Evolutionary conservation across 257 asterid species (phyloP), one percentile per base, ranked within the genome.

Genomic region (Nicotiana obtusifolia): DNA sequence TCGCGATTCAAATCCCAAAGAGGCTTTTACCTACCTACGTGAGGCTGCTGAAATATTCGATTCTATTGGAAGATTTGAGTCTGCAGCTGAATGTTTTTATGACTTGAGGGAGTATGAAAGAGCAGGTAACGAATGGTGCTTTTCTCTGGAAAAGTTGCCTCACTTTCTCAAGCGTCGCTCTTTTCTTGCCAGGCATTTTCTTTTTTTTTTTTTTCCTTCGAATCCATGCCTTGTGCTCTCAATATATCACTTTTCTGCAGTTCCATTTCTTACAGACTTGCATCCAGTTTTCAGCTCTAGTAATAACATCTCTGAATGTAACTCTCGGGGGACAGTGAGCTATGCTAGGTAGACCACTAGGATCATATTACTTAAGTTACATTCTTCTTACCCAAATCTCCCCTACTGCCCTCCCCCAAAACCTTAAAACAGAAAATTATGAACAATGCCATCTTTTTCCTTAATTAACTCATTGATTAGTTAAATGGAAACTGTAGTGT

Each of bases 41-140:
- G 89, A 90, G 76, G 97, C 95, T 73, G 97, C 93, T 15, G 95
- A 92, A 68, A 88, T 92, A 14, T 92, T 89, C 61, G 86, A 91
- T 66, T 86, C 90, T 22, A 85, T 90, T 57, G 91, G 88, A 16
- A 83, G 87, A 77, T 83, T 83, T 33, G 91, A 89, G 33, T 83
- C 91, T 64, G 95, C 97, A 0, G 95, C 93, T 0, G 93, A 90
- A 81, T 91, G 97, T 76, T 91, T 85, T 64, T 91, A 83, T 24
- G 93, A 91, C 67, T 79, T 90, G 84, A 90, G 88, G 54, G 97
- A 92, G 11, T 91, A 85, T 69, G 87, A 86, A 82, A 85, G 86
- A 81, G 92, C 95, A 7, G 95, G 97, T 92, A 84, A 14, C 67
- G 64, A 11, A 3, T 44, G 35, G 15, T 71, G 33, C 22, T 71